Base-by-base conservation (phyloP, 257 asterid genomes). In the Solanum neorickii region DNA sequence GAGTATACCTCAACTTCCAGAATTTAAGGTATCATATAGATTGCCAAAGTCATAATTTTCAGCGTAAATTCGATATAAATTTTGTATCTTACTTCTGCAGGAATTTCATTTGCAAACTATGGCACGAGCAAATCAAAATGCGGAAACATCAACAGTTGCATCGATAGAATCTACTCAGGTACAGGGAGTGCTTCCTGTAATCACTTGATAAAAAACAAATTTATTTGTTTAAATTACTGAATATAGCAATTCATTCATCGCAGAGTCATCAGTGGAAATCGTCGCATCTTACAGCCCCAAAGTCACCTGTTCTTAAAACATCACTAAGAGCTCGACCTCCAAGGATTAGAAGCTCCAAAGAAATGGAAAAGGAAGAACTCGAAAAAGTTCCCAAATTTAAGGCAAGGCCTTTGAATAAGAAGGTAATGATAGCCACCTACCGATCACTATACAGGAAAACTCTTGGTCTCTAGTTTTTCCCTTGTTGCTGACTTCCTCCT, bases 61-160 rank as follows among this genome's bases (percentile, higher is more conserved):
- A n/a, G 83, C 14, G 25, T 42, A n/a, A 44, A 25, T 77, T 47
- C 41, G 39, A 35, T 31, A 23, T 42, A 9, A 44, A 27, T 49
- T 52, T 1, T 20, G 18, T 16, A 27, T 75, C 70, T 65, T 77
- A 15, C 16, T 87, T 90, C 84, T 78, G 88, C 92, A 96, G 99
- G 99, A 97, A 91, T 97, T 97, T 88, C 97, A 93, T 92, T 92
- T 95, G 89, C 95, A 94, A 87, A 97, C 99, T 60, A 97, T 93
- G 98, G 88, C 97, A 73, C 92, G 98, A 89, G 99, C 97, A 87
- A 92, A 75, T 86, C 97, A 92, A 72, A 93, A 89, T 86, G 94
- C 94, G 77, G 99, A 95, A 87, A 92, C 95, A 87, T 93, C 97
- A 60, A 91, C 93, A 37, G 93, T 93, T 82, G 96, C 93, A 42